phyloP scores from a whole-genome alignment of 1,284 basidiomycete species.

The Malassezia equina region DNA sequence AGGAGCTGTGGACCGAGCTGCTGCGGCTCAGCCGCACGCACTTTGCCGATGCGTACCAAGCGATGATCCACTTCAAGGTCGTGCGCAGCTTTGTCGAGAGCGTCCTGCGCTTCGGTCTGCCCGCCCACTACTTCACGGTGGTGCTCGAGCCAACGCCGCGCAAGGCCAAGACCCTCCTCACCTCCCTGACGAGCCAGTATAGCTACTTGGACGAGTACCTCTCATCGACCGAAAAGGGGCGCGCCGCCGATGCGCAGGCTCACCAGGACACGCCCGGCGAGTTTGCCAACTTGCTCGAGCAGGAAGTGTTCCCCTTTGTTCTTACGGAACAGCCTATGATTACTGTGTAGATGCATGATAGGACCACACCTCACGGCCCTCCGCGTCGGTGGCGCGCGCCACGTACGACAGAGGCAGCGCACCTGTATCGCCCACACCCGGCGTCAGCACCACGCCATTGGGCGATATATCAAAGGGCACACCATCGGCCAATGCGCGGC shows the following conservation, averaged over 20 bases:
- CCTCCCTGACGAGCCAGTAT: slow-evolving; percentile 65
- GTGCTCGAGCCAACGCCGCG: slow-evolving; percentile 76
- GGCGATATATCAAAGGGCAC: slow-evolving; percentile 64
- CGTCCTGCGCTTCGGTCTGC: slow-evolving; percentile 86
- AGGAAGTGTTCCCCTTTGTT: slow-evolving; percentile 43
- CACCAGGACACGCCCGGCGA: slow-evolving; percentile 40
- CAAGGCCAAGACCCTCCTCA: slow-evolving; percentile 62
- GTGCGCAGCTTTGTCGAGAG: slow-evolving; percentile 86
- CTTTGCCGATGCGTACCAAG: slow-evolving; percentile 92
- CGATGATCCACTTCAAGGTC: slow-evolving; percentile 86
- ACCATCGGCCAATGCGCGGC: slow-evolving; percentile 60
- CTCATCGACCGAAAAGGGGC: slow-evolving; percentile 8
- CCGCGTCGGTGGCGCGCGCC: slow-evolving; percentile 21
- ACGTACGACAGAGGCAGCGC: slow-evolving; percentile 25
- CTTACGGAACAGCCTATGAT: slow-evolving; percentile 31
- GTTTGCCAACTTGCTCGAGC: slow-evolving; percentile 38
- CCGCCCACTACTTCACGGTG: slow-evolving; percentile 77
- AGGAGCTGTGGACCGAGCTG: slow-evolving; percentile 95
- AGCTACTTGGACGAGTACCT: slow-evolving; percentile 60
- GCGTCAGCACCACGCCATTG: slow-evolving; percentile 74
- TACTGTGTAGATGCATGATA: slow-evolving; percentile 1
- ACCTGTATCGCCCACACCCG: slow-evolving; percentile 51
- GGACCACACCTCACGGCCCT: slow-evolving; percentile 26
- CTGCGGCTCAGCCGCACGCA: slow-evolving; percentile 85
- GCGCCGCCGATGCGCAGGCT: slow-evolving; percentile 3